Evolutionary conservation across 2,329 filamentous ascomycete species (phyloP), one percentile per base, ranked within the genome.

Genomic region (Fusarium pseudograminearum): DNA sequence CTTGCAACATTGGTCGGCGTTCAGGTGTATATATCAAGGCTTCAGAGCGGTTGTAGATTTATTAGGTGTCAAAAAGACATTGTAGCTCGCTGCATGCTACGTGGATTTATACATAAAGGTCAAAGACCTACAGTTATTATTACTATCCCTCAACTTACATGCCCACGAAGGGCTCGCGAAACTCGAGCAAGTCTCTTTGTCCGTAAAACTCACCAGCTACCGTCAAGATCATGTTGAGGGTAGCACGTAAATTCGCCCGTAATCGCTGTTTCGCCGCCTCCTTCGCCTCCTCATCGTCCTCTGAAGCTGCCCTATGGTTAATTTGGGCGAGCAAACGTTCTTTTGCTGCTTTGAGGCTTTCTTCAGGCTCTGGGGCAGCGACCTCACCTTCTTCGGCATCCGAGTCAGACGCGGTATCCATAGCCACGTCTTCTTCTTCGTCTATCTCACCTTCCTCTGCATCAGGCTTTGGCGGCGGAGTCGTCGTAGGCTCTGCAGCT

Each of bases 191-290:
- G 79, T 98, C 95, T 69, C 91, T 86, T 80, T 98, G 95, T 2
- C 95, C 94, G 80, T 94, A 98, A 70, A 92, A 89, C 80, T 97
- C 94, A 73, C 93, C 94, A 48, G 92, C 90, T 36, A 98, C 86
- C 0, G 93, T 96, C 71, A 98, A 83, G 55, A 98, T 93, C 93
- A 97, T 97, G 80, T 97, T 94, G 34, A 98, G 84, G 41, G 93
- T 94, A n/a, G 89, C 91, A 30, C 87, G 84, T 82, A 84, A 84
- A 76, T 86, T 88, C 73, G 83, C 79, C 40, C 80, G 81, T 40
- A 77, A 77, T n/a, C 82, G 77, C 36, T 74, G 69, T 61, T 71
- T 72, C 5, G 75, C 73, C 4, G 67, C 70, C 51, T 78, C 74
- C 45, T 73, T 73, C 28, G 67, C 63, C 8, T 74, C 70, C 28